Evolutionary conservation across 2,329 filamentous ascomycete species (phyloP).

Genomic region (Colletotrichum abscissum): DNA sequence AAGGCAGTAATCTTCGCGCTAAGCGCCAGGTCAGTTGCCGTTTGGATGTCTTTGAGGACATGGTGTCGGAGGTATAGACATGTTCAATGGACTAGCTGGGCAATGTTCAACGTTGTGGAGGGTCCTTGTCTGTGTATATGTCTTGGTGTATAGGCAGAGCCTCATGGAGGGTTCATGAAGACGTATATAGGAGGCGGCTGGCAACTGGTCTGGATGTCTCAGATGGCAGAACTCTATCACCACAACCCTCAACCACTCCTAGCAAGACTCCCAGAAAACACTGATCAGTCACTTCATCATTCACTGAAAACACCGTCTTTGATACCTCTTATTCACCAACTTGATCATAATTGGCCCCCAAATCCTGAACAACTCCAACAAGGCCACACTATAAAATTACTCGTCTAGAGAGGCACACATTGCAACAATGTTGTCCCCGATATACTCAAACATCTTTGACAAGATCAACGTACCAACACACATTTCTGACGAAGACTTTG

Average conservation of each 20-base stretch:
- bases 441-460: background rate
- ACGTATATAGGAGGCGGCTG: constrained; percentile 22
- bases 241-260: background rate
- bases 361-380: background rate
- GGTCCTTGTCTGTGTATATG: background rate
- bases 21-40: background rate
- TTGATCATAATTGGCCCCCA: background rate
- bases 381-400: background rate
- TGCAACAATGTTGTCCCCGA: constrained; percentile 1
- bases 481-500: background rate
- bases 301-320: background rate
- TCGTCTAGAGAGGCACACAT: background rate
- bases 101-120: background rate
- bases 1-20: background rate
- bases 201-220: constrained; percentile 18
- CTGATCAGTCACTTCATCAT: background rate
- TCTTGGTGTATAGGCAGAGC: background rate
- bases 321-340: background rate
- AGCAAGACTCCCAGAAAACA: background rate
- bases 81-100: background rate
- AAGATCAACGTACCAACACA: background rate
- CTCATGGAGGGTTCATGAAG: background rate
- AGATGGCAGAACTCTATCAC: background rate
- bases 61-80: constrained; percentile 9
- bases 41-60: background rate